Evolutionary conservation across 106 monocot species (phyloP), one percentile per base, ranked within the genome.

Genomic region (Agapanthus africanus): DNA sequence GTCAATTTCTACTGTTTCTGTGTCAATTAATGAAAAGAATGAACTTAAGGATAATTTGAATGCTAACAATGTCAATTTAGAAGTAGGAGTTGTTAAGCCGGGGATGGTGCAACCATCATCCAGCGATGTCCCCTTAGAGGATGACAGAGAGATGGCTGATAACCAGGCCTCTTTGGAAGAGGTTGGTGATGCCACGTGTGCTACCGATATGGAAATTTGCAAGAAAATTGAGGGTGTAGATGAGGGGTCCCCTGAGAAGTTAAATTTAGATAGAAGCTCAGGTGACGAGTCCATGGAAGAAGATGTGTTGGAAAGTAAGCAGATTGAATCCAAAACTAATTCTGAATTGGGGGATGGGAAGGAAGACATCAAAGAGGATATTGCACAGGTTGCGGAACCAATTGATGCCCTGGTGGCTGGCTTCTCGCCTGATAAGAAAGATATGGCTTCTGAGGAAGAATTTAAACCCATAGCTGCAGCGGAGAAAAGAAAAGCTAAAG

Each of bases 1-100:
- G 77, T 86, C 86, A 73, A 86, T 86, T 86, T 81, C n/a, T n/a
- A n/a, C n/a, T n/a, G 16, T 16, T 44, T 11, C 42, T 86, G 76
- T 84, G 73, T 84, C 82, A 77, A 83, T 87, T 82, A 87, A 75
- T 81, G 78, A 87, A 94, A 87, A 93, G 79, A 84, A 82, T 81
- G 80, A 84, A 81, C 77, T 86, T 77, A 84, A 90, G 79, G 87
- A 90, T 87, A 85, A 87, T 80, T 94, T 90, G 66, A 93, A 90
- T 93, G 84, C 84, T 90, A 79, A 86, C 78, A 83, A 87, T 82
- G 86, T 90, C 87, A 77, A 71, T 90, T 75, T 94, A 94, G n/a
- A n/a, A n/a, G n/a, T n/a, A n/a, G 86, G 84, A 83, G 82, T 83
- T 83, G 77, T 79, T 84, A 90, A 90, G 80, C 66, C 77, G 60